Evolutionary conservation across 2,329 filamentous ascomycete species (phyloP).

Genomic region (Neofusicoccum laricinum): DNA sequence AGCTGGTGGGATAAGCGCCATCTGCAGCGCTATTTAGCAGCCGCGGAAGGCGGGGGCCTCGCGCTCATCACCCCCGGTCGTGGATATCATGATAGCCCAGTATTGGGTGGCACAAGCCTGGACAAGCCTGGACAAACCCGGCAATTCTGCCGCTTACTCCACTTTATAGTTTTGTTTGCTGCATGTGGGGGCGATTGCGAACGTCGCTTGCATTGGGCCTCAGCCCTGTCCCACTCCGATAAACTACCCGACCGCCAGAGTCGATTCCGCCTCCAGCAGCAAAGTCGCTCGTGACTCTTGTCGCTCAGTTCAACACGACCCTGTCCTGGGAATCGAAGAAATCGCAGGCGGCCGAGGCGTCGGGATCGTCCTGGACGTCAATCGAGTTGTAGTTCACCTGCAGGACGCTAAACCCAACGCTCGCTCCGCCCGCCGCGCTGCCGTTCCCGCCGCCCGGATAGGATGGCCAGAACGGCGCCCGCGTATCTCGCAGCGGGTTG

Average conservation of each 20-base stretch:
- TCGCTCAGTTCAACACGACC: not conserved
- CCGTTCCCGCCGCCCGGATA: conserved; percentile 20
- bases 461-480: conserved; percentile 27
- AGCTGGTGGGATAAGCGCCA: not conserved
- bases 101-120: no score
- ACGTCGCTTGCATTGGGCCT: no score
- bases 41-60: not conserved
- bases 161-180: not conserved
- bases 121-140: no score
- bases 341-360: not conserved
- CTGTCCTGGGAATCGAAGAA: not conserved
- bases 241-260: not conserved
- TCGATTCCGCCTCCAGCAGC: no score
- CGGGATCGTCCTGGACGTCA: not conserved
- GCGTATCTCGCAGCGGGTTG: conserved; percentile 27
- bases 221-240: not conserved
- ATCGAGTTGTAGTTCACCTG: not conserved
- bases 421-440: conserved; percentile 32
- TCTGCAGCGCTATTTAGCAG: not conserved
- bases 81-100: not conserved
- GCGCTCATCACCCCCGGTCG: not conserved
- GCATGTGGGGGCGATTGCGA: not conserved
- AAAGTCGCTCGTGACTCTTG: no score
- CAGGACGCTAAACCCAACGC: conserved; percentile 34
- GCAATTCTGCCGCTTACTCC: no score